Conservation (phyloP, 2,329 filamentous ascomycete species). For the Calonectria hongkongensis region DNA sequence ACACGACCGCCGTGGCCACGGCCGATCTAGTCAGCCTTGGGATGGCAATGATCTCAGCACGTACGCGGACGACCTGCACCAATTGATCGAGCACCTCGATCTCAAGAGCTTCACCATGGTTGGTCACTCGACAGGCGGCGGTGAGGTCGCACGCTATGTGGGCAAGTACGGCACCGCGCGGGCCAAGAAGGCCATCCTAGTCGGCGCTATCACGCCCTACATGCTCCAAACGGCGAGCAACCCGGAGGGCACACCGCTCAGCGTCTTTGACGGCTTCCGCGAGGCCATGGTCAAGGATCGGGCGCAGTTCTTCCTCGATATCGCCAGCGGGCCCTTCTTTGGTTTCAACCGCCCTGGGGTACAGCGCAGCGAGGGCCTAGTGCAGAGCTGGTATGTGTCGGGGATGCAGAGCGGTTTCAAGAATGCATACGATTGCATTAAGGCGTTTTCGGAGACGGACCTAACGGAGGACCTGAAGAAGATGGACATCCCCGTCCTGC, state of each 20-base stretch:
- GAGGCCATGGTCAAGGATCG: constrained; percentile 56
- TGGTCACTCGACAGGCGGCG: constrained; percentile 65
- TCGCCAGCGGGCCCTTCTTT: constrained; percentile 81
- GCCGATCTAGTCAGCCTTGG: constrained; percentile 55
- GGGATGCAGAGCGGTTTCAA: constrained; percentile 63
- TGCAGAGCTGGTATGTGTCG: constrained; percentile 63
- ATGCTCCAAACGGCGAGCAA: constrained; percentile 60
- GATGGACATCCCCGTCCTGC: constrained; percentile 61
- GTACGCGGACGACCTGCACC: constrained; percentile 56
- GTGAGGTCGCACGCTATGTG: constrained; percentile 59
- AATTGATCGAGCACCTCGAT: constrained; percentile 55
- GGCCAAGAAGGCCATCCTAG: constrained; percentile 62
- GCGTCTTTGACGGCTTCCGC: constrained; percentile 62
- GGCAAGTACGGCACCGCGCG: constrained; percentile 60
- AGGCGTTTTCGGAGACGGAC: constrained; percentile 64
- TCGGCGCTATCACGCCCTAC: constrained; percentile 60
- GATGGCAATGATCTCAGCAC: constrained; percentile 55
- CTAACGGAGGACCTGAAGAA: constrained; percentile 62
- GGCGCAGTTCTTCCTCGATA: constrained; percentile 77
- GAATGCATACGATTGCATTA: constrained; percentile 62
- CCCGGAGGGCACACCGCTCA: constrained; percentile 58
- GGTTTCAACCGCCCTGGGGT: constrained; percentile 64
- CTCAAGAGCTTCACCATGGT: constrained; percentile 65
- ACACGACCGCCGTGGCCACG: constrained; percentile 59
- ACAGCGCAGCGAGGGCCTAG: constrained; percentile 56